These are phyloP conservation scores for Talinum fruticosum DNA, from an alignment of 148 eudicot species.

Conservation along the genomic window DNA sequence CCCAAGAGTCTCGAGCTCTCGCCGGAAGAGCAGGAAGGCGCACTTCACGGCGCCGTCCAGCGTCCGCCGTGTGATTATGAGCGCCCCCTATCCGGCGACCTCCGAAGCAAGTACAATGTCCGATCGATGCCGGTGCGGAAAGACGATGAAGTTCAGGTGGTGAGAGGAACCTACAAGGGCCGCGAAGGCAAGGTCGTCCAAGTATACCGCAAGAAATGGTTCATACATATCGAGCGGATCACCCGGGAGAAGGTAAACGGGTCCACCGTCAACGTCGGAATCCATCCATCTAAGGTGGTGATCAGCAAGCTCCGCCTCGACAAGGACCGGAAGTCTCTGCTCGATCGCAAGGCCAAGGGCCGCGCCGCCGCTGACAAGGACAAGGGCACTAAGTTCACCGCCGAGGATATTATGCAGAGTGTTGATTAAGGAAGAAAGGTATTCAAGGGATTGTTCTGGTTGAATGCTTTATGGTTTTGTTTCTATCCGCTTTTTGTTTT, in stretches of 20 bases:
- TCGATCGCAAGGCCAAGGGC: slow-evolving; percentile 69
- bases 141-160: slow-evolving; percentile 26
- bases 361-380: slow-evolving; percentile 58
- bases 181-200: slow-evolving; percentile 27
- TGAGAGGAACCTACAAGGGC: slow-evolving; percentile 23
- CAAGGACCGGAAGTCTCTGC: slow-evolving; percentile 55
- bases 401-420: slow-evolving; percentile 53
- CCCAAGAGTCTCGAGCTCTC: slow-evolving; percentile 54
- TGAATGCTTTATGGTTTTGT: neutral
- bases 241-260: slow-evolving; percentile 33
- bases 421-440: slow-evolving; percentile 32
- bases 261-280: slow-evolving; percentile 32
- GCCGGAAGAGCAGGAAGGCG: slow-evolving; percentile 69
- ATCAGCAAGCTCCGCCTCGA: slow-evolving; percentile 62
- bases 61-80: slow-evolving; percentile 60
- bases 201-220: slow-evolving; percentile 35
- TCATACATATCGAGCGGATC: slow-evolving; percentile 32
- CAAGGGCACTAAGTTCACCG: slow-evolving; percentile 59
- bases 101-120: slow-evolving; percentile 25
- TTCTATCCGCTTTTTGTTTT: neutral
- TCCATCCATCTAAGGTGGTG: slow-evolving; percentile 36
- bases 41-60: slow-evolving; percentile 71
- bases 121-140: slow-evolving; percentile 24
- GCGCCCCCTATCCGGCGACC: slow-evolving; percentile 40
- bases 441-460: neutral